These are phyloP conservation scores for Plasmodium fragile DNA, from an alignment of 169 alveolate genomes.

Conservation along the genomic window DNA sequence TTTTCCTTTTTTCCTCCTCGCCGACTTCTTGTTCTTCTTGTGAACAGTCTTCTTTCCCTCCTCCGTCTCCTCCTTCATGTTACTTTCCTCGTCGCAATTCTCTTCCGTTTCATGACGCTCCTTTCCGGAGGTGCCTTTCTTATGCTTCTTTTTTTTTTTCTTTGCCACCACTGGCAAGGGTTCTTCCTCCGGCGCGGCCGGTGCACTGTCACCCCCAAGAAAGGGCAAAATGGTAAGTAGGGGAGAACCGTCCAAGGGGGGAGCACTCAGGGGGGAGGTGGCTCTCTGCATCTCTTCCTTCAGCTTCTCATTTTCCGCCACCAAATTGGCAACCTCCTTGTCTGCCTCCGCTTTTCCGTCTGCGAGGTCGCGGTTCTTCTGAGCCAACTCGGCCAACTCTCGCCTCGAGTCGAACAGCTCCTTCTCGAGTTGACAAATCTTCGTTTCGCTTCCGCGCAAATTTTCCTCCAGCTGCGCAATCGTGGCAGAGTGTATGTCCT, in stretches of 20 bases:
- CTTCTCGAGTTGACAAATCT: background rate
- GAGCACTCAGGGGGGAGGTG: background rate
- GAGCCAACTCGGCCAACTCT: background rate
- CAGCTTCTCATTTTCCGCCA: conserved; percentile 11
- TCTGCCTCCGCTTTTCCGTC: background rate
- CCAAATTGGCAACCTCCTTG: background rate
- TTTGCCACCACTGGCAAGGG: background rate
- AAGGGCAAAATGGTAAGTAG: background rate
- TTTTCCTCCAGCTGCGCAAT: background rate
- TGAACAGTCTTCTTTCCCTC: background rate
- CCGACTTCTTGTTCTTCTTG: background rate
- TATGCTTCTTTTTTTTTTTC: background rate
- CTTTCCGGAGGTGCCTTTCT: background rate
- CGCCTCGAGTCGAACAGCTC: background rate
- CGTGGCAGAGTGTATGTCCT: background rate
- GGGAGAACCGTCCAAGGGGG: background rate
- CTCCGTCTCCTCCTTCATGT: background rate
- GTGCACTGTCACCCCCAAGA: background rate
- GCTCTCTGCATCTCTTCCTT: background rate
- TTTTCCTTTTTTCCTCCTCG: background rate
- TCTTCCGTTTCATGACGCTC: background rate
- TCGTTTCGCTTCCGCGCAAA: conserved; percentile 1
- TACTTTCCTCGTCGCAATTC: background rate
- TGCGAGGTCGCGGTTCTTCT: background rate
- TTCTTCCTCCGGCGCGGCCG: background rate